These are phyloP conservation scores for Plasmodium coatneyi DNA, from an alignment of 169 alveolate genomes.

Conservation along the genomic window DNA sequence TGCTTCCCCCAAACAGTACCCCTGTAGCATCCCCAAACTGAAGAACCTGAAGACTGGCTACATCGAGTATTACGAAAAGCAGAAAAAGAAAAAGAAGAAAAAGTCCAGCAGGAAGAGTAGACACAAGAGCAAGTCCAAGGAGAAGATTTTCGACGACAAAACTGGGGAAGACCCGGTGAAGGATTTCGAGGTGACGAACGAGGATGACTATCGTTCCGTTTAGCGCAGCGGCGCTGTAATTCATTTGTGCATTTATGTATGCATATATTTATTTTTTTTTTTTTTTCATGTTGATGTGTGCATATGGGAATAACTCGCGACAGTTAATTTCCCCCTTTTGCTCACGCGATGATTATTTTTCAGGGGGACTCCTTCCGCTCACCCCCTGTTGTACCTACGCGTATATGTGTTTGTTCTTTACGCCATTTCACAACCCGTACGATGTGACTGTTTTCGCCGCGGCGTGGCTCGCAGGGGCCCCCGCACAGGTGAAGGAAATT, in stretches of 20 bases:
- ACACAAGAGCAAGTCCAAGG: conserved; percentile 32
- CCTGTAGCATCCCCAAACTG: conserved; percentile 70
- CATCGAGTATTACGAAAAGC: conserved; percentile 70
- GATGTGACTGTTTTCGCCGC: not conserved
- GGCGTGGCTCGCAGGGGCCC: not conserved
- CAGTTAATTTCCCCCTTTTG: not conserved
- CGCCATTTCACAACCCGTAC: not conserved
- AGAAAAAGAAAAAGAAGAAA: conserved; percentile 39
- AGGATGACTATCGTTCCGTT: conserved; percentile 74
- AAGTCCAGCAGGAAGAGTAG: conserved; percentile 7
- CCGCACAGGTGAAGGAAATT: not conserved
- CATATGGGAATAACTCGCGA: not conserved
- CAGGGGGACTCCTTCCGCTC: not conserved
- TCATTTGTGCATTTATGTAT: not conserved
- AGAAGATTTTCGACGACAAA: conserved; percentile 20
- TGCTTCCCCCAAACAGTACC: conserved; percentile 31
- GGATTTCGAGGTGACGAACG: conserved; percentile 42
- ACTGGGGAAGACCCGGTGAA: conserved; percentile 8
- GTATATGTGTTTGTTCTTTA: not conserved
- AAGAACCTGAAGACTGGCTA: conserved; percentile 70
- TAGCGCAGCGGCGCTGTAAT: not conserved
- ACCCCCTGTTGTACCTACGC: not conserved
- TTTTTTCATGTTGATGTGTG: conserved; percentile 8
- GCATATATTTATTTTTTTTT: not conserved
- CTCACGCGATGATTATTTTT: not conserved